Evolutionary conservation across 371 early-diverging fungal species (phyloP).

Genomic region (Rhizopus microsporus): DNA sequence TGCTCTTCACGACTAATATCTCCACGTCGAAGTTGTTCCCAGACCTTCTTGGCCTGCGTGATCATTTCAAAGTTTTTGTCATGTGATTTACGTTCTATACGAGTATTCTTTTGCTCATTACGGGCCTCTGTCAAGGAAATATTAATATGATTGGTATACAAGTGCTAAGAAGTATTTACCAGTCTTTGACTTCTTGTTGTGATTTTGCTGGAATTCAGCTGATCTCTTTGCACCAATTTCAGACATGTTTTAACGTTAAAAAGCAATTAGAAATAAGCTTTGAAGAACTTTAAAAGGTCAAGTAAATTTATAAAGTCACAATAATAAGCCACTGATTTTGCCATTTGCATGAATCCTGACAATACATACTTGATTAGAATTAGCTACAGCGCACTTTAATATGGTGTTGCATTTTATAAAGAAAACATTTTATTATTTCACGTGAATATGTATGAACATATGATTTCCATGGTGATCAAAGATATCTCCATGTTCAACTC

Average conservation of each 20-base stretch:
- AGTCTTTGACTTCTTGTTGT: constrained; percentile 29
- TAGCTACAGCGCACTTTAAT: no score
- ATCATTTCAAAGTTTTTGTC: constrained; percentile 77
- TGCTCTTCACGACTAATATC: constrained; percentile 68
- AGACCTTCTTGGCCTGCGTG: constrained; percentile 73
- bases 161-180: constrained; percentile 9
- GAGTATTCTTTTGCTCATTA: constrained; percentile 53
- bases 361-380: no score
- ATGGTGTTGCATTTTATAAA: no score
- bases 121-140: constrained; percentile 29
- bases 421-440: no score
- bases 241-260: constrained; percentile 15
- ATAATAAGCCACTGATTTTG: no score
- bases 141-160: not conserved
- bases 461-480: no score
- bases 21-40: constrained; percentile 87
- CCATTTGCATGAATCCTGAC: no score
- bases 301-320: no score
- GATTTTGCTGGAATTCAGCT: constrained; percentile 13
- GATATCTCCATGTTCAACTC: no score
- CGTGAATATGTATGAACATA: no score
- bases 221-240: constrained; percentile 28
- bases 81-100: constrained; percentile 68
- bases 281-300: no score
- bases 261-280: no score